phyloP scores from a whole-genome alignment of 257 asterid genomes.

The Linaria vulgaris region DNA sequence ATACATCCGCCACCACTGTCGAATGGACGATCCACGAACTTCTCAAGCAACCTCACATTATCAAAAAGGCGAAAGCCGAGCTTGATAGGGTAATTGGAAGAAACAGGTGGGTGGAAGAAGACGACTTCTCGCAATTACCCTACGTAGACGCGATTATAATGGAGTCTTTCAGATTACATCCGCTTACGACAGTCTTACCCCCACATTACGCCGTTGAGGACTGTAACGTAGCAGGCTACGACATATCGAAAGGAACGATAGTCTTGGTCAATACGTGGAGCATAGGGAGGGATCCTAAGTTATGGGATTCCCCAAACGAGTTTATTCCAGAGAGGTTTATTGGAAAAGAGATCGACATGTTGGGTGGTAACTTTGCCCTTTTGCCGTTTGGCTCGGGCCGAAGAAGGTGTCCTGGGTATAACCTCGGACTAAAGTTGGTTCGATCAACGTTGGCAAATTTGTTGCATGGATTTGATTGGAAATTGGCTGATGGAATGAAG shows the following conservation, averaged over 20 bases:
- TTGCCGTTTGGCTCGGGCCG: slow-evolving; percentile 30
- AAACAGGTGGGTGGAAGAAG: slow-evolving; percentile 42
- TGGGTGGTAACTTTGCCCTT: slow-evolving; percentile 22
- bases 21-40: slow-evolving; percentile 42
- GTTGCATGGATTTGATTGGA: slow-evolving; percentile 34
- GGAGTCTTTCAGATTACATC: slow-evolving; percentile 40
- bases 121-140: slow-evolving; percentile 31
- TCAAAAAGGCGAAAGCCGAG: slow-evolving; percentile 37
- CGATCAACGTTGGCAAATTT: slow-evolving; percentile 27
- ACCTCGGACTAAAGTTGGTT: slow-evolving; percentile 25
- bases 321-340: slow-evolving; percentile 25
- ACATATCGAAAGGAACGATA: slow-evolving; percentile 28
- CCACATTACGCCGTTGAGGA: slow-evolving; percentile 31
- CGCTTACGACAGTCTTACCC: slow-evolving; percentile 27
- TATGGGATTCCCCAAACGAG: slow-evolving; percentile 12
- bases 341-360: slow-evolving; percentile 16
- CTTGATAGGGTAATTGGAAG: slow-evolving; percentile 35
- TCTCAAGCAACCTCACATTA: slow-evolving; percentile 22
- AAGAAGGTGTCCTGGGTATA: slow-evolving; percentile 27
- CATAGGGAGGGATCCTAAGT: slow-evolving; percentile 27
- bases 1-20: slow-evolving; percentile 30
- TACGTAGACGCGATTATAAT: slow-evolving; percentile 37
- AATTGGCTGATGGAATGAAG: slow-evolving; percentile 23
- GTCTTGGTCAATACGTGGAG: slow-evolving; percentile 32
- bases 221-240: slow-evolving; percentile 32